Conservation (phyloP, 2,329 filamentous ascomycete genomes). For the Myriosclerotinia scirpicola region DNA sequence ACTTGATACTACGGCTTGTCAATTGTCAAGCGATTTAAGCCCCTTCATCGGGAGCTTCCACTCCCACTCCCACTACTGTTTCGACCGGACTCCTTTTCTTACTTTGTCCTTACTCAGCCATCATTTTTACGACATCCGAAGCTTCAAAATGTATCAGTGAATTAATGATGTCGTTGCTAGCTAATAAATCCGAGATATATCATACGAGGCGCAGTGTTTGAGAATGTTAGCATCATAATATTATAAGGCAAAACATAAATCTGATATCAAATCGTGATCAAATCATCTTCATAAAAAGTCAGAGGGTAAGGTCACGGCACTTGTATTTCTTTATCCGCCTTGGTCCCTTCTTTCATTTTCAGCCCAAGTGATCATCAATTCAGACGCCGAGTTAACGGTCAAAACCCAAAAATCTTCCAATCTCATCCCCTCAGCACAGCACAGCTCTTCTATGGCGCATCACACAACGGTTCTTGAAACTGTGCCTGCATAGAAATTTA, state of each 20-base stretch:
- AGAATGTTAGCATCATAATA: neutral
- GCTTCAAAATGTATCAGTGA: constrained; percentile 8
- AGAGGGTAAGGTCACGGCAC: neutral
- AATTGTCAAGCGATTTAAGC: constrained; percentile 8
- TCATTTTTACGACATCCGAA: neutral
- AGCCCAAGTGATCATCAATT: neutral
- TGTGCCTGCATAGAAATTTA: constrained; percentile 6
- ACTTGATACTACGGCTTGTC: neutral
- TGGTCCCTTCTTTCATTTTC: neutral
- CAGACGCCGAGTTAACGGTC: neutral
- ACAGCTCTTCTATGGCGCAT: constrained; percentile 15
- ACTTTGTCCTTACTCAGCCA: neutral
- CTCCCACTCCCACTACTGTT: neutral
- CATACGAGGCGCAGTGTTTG: neutral
- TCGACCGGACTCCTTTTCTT: neutral
- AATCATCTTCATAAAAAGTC: neutral
- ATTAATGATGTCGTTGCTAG: neutral
- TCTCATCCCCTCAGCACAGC: constrained; percentile 4
- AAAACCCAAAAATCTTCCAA: neutral
- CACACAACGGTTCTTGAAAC: constrained; percentile 15
- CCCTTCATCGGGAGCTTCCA: constrained; percentile 2
- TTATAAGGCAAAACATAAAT: neutral
- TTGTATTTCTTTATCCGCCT: neutral
- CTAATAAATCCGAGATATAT: neutral
- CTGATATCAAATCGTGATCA: neutral